A percentile compares a stretch with the other conserved stretches of the same genome.
Evolutionary conservation across 2,329 filamentous ascomycete species (phyloP).

Genomic region (Sarocladium kiliense): DNA sequence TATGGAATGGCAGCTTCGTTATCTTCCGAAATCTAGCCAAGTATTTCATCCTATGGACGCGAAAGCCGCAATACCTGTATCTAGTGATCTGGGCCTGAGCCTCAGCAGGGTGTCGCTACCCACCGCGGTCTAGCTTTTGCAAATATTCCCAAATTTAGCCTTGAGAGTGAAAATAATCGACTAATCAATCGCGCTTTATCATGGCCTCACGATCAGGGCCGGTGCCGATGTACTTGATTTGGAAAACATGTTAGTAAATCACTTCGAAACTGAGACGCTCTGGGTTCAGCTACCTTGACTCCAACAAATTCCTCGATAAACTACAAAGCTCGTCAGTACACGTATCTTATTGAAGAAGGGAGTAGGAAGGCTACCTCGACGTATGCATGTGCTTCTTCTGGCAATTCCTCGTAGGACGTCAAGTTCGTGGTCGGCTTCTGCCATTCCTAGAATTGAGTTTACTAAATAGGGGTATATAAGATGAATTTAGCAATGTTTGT

Average conservation of each 20-base stretch:
- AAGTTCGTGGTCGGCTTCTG: slow-evolving; percentile 55
- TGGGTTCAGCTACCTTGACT: slow-evolving; percentile 36
- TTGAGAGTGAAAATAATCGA: too few species aligned
- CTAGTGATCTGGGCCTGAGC: too few species aligned
- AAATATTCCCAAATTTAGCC: too few species aligned
- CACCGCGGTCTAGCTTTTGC: too few species aligned
- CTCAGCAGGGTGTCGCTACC: too few species aligned
- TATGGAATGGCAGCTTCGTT: too few species aligned
- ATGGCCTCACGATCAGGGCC: slow-evolving; percentile 61
- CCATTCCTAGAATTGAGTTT: too few species aligned
- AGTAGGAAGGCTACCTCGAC: slow-evolving; percentile 37
- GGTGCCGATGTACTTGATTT: slow-evolving; percentile 60
- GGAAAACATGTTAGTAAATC: slow-evolving; percentile 15
- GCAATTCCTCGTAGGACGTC: slow-evolving; percentile 57
- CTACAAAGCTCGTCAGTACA: slow-evolving; percentile 15
- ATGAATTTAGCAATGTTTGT: too few species aligned
- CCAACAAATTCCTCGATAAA: slow-evolving; percentile 63
- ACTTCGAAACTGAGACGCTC: slow-evolving; percentile 10
- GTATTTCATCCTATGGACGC: too few species aligned
- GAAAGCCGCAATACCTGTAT: too few species aligned
- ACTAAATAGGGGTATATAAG: too few species aligned
- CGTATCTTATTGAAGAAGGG: slow-evolving; percentile 13
- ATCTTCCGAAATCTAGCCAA: too few species aligned
- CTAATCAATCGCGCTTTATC: slow-evolving; percentile 40
- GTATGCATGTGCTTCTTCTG: slow-evolving; percentile 59